Evolutionary conservation across 139 green algal species (phyloP), one percentile per base, ranked within the genome.

Genomic region (Haematococcus lacustris): DNA sequence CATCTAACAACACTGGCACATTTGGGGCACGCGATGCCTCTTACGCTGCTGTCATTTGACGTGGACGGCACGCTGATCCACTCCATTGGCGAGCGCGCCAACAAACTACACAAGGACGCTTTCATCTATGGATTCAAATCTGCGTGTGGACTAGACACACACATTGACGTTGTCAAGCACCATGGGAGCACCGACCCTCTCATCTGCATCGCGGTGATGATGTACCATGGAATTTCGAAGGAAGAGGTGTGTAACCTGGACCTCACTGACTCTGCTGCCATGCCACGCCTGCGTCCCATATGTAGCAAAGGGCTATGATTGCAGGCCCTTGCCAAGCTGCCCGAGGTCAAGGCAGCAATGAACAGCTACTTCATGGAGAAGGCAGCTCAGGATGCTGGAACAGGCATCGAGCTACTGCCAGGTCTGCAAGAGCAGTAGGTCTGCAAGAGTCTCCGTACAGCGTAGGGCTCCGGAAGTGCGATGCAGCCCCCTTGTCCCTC

Each of bases 41-140:
- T n/a, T n/a, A n/a, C n/a, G n/a, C n/a, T n/a, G n/a, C n/a, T n/a
- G n/a, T n/a, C n/a, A n/a, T n/a, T n/a, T n/a, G n/a, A n/a, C 51
- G 83, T 90, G 21, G 83, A 91, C 51, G 86, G 86, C 28, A 91
- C 86, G 1, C 76, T 91, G 1, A 88, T 89, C 13, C 73, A 79
- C 57, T 79, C 43, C 25, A 60, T 88, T 0, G 86, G 86, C 9
- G 40, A 67, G 26, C 2, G 73, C 0, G 78, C 86, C 0, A 89
- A 89, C 69, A 85, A 86, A 68, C 75, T 91, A 1, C 86, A 91
- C 77, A 88, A 88, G 59, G 71, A 76, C 0, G 74, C 80, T 3
- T 91, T 89, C 65, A 50, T 67, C n/a, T 35, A 75, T 26, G 82
- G 71, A 0, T 87, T 88, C 74, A 84, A 83, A 66, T 30, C 28